A percentile compares a stretch with the other conserved stretches of the same genome.
phyloP scores from a whole-genome alignment of 2,329 filamentous ascomycete species.

The Madurella mycetomatis region DNA sequence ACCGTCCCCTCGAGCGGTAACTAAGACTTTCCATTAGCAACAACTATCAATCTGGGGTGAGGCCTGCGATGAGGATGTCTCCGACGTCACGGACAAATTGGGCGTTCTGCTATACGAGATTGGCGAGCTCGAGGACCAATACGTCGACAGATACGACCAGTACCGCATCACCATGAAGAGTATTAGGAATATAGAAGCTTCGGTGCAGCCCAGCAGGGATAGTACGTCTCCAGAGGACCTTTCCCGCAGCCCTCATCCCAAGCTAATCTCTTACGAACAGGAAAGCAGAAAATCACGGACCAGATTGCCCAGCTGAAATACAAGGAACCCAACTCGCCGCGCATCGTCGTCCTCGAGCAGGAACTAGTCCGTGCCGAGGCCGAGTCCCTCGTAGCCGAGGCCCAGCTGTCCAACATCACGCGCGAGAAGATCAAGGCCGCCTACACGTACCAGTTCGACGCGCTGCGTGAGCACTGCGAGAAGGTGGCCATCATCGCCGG shows the following conservation, averaged over 20 bases:
- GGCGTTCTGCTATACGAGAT: constrained; percentile 98
- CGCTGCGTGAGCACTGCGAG: constrained; percentile 93
- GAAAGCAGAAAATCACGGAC: constrained; percentile 98
- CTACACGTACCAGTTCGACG: constrained; percentile 97
- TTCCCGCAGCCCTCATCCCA: neutral
- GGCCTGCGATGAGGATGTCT: constrained; percentile 92
- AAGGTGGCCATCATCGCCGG: constrained; percentile 97
- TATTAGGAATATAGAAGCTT: constrained; percentile 97
- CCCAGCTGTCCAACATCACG: constrained; percentile 97
- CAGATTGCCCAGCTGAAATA: constrained; percentile 99
- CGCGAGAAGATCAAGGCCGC: constrained; percentile 99
- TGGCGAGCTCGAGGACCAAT: constrained; percentile 95
- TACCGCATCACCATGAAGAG: constrained; percentile 99
- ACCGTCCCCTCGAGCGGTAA: neutral
- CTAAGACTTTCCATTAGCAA: constrained; percentile 57
- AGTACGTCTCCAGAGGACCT: constrained; percentile 49
- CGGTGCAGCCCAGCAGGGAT: constrained; percentile 95
- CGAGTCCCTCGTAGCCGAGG: constrained; percentile 97
- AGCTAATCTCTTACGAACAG: constrained; percentile 41
- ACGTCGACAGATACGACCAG: constrained; percentile 97
- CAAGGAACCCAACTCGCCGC: constrained; percentile 97
- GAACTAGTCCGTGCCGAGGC: constrained; percentile 97
- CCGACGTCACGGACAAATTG: constrained; percentile 97
- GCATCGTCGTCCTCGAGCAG: constrained; percentile 96
- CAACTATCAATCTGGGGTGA: constrained; percentile 99